Evolutionary conservation across 2,329 filamentous ascomycete species (phyloP).

Genomic region (Aspergillus sp.): DNA sequence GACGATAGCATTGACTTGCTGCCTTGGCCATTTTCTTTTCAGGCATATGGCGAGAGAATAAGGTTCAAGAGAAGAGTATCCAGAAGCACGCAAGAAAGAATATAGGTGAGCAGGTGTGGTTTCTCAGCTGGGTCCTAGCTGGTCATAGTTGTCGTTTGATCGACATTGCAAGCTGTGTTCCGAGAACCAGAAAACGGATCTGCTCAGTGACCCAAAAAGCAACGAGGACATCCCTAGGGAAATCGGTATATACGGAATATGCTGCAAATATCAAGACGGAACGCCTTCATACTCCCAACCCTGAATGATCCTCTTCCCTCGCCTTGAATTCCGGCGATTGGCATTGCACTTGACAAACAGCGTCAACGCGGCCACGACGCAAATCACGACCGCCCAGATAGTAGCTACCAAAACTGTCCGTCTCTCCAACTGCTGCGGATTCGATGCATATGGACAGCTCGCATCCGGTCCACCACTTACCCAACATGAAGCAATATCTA

Average conservation of each 20-base stretch:
- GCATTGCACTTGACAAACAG: conserved; percentile 58
- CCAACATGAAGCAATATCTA: conserved; percentile 53
- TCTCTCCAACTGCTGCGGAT: conserved; percentile 36
- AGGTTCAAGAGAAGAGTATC: too few relatives aligned
- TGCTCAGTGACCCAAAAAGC: too few relatives aligned
- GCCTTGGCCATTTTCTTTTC: too few relatives aligned
- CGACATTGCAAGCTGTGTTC: too few relatives aligned
- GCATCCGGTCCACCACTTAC: conserved; percentile 47
- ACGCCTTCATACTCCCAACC: conserved; percentile 64
- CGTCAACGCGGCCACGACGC: conserved; percentile 52
- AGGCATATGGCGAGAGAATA: too few relatives aligned
- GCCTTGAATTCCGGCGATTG: conserved; percentile 48
- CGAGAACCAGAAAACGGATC: too few relatives aligned
- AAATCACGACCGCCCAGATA: conserved; percentile 55
- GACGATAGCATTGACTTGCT: too few relatives aligned
- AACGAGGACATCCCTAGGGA: too few relatives aligned
- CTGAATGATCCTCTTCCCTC: conserved; percentile 42
- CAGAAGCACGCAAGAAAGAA: too few relatives aligned
- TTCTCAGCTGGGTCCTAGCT: too few relatives aligned
- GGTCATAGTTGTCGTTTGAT: too few relatives aligned
- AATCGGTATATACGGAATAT: neutral
- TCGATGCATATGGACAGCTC: conserved; percentile 50
- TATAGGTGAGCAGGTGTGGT: too few relatives aligned
- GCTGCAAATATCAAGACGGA: conserved; percentile 34
- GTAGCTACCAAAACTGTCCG: conserved; percentile 52